phyloP scores from a whole-genome alignment of 768 basidiomycete genomes.

The Hysterangium stoloniferum region DNA sequence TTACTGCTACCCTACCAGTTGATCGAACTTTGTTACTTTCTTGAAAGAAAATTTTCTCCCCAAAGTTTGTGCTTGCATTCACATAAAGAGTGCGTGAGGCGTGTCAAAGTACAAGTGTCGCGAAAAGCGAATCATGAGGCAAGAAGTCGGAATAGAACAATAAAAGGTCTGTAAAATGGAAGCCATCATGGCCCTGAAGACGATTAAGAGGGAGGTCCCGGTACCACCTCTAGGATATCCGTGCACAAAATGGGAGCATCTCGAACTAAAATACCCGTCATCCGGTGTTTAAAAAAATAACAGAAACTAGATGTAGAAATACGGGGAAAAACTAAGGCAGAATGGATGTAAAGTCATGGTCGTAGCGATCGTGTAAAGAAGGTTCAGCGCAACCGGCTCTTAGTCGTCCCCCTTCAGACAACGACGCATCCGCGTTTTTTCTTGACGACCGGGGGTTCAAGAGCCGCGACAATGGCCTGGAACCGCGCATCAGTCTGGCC shows the following conservation, averaged over 20 bases:
- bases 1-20: no score
- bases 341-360: slow-evolving; percentile 25
- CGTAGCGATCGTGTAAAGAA: slow-evolving; percentile 23
- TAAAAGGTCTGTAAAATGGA: neutral
- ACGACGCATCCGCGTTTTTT: slow-evolving; percentile 72
- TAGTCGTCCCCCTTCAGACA: slow-evolving; percentile 44
- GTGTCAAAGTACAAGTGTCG: slow-evolving; percentile 3
- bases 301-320: slow-evolving; percentile 6
- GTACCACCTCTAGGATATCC: neutral
- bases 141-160: neutral
- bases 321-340: slow-evolving; percentile 30
- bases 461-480: slow-evolving; percentile 95
- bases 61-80: neutral
- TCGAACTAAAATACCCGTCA: slow-evolving; percentile 6
- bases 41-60: no score
- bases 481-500: neutral
- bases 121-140: neutral
- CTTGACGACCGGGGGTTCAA: slow-evolving; percentile 93
- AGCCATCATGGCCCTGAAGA: no score
- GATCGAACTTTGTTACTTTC: no score
- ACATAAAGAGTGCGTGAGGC: neutral
- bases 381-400: neutral
- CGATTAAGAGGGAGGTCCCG: neutral
- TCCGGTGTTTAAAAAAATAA: slow-evolving; percentile 6
- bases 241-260: slow-evolving; percentile 3